These are phyloP conservation scores for Monosporascus sp. DNA, from an alignment of 2,329 filamentous ascomycete genomes.

Conservation along the genomic window DNA sequence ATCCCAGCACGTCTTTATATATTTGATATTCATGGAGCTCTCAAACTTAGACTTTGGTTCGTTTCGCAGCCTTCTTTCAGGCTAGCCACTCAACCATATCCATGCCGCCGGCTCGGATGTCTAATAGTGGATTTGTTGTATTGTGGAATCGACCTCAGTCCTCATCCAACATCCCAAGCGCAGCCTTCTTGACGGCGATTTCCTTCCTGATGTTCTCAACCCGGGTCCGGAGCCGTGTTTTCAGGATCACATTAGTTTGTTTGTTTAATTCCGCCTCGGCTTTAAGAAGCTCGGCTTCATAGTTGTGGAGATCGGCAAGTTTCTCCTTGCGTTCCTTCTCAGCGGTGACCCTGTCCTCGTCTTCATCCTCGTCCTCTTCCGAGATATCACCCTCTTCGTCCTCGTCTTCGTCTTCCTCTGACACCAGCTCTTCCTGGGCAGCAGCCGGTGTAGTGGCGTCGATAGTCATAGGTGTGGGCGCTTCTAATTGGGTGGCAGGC, in stretches of 20 bases:
- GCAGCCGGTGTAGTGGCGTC: slow-evolving; percentile 41
- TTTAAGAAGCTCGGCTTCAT: slow-evolving; percentile 37
- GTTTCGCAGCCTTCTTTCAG: too few relatives aligned
- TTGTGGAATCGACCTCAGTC: slow-evolving; percentile 16
- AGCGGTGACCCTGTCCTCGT: slow-evolving; percentile 48
- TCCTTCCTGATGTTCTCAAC: slow-evolving; percentile 43
- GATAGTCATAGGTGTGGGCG: slow-evolving; percentile 40
- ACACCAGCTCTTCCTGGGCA: slow-evolving; percentile 38
- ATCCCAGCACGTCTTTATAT: too few relatives aligned
- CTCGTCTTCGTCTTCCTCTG: slow-evolving; percentile 41
- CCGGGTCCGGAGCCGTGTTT: slow-evolving; percentile 43
- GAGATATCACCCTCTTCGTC: slow-evolving; percentile 39
- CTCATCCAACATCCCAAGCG: slow-evolving; percentile 25
- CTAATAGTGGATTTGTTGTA: too few relatives aligned
- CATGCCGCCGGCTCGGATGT: too few relatives aligned
- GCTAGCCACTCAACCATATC: too few relatives aligned
- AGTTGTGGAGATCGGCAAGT: slow-evolving; percentile 45
- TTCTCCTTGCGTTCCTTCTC: slow-evolving; percentile 52
- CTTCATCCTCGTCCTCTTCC: slow-evolving; percentile 48
- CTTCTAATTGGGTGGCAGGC: slow-evolving; percentile 38
- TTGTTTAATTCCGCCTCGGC: slow-evolving; percentile 40
- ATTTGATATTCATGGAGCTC: too few relatives aligned
- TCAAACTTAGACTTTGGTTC: too few relatives aligned
- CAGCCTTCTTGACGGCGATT: slow-evolving; percentile 28
- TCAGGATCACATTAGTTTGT: slow-evolving; percentile 43